Evolutionary conservation across 805 yeast genomes (phyloP).

Genomic region (Wickerhamiella vanderwaltii): DNA sequence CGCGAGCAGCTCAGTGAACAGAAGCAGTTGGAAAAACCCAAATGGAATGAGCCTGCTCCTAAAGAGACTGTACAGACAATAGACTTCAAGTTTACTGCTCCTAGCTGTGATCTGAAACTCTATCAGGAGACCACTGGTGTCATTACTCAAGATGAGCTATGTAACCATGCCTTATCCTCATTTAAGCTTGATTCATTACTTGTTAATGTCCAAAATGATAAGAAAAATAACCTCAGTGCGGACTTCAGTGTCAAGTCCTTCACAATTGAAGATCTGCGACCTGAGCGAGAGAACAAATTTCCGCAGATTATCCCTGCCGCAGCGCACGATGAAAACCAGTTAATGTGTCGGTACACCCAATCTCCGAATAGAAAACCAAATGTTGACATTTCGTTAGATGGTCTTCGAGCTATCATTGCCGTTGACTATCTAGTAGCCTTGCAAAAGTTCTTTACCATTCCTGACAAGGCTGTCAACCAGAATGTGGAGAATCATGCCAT

Average conservation of each 20-base stretch:
- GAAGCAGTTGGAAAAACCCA: constrained; percentile 17
- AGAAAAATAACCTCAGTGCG: constrained; percentile 45
- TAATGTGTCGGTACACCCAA: constrained; percentile 38
- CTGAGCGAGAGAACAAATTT: constrained; percentile 51
- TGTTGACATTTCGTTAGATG: constrained; percentile 42
- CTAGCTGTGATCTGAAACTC: constrained; percentile 37
- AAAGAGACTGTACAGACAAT: constrained; percentile 2
- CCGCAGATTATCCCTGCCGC: constrained; percentile 69
- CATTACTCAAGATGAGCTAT: constrained; percentile 17
- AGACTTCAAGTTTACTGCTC: constrained; percentile 18
- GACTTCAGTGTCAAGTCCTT: constrained; percentile 59
- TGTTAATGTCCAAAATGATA: constrained; percentile 37
- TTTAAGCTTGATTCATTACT: constrained; percentile 51
- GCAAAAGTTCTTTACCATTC: constrained; percentile 48
- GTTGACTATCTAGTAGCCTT: constrained; percentile 75
- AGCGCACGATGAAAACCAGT: constrained; percentile 53
- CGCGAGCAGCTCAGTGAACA: constrained; percentile 17
- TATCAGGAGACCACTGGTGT: constrained; percentile 39
- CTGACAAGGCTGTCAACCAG: constrained; percentile 17
- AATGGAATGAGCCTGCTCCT: constrained; percentile 10
- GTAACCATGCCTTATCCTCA: constrained; percentile 35
- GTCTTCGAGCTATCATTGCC: constrained; percentile 71
- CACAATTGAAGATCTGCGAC: constrained; percentile 63
- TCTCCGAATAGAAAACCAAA: constrained; percentile 15
- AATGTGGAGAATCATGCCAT: constrained; percentile 2